Evolutionary conservation across 2,329 filamentous ascomycete species (phyloP), one percentile per base, ranked within the genome.

Genomic region (Fusarium albosuccineum): DNA sequence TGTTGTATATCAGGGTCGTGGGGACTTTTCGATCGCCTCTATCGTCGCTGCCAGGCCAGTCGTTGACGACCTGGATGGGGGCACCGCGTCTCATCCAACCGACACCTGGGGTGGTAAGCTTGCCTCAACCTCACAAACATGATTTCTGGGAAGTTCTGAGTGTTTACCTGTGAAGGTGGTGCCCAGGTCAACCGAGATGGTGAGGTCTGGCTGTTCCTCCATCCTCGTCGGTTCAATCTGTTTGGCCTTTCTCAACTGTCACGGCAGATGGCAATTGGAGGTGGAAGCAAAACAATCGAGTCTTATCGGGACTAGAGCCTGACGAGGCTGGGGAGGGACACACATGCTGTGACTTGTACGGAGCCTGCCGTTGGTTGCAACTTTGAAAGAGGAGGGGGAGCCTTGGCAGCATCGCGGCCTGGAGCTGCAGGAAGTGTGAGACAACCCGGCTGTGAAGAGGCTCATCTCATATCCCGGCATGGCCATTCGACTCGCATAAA

Each of bases 1-100:
- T 59, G 34, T 82, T 81, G 68, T 86, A 87, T 14, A 85, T 75
- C 5, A 86, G 73, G 5, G 81, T 79, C 0, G 85, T 86, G 2
- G 85, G 84, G 0, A 86, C 84, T 67, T 87, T 87, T 65, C 85
- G 84, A 64, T 87, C 85, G 50, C 83, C 83, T 57, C 81, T 81
- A 56, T 84, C 82, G 10, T 81, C 81, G 42, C 81, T 81, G 4
- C 85, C 85, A 1, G 85, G 85, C 85, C 85, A 87, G 75, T 85
- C 82, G 71, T 84, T 79, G 67, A 84, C 78, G 34, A 82, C 74
- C 52, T 83, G 81, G 46, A 83, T 79, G 3, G 81, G 80, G 10
- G 73, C 80, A 42, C 76, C 75, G 5, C 77, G 73, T 16, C 78
- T 78, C 77, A 79, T 81, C 73, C 68, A 79, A 36, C 73, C 78